Evolutionary conservation across 768 basidiomycete species (phyloP).

Genomic region (Podaxis mareebaensis): DNA sequence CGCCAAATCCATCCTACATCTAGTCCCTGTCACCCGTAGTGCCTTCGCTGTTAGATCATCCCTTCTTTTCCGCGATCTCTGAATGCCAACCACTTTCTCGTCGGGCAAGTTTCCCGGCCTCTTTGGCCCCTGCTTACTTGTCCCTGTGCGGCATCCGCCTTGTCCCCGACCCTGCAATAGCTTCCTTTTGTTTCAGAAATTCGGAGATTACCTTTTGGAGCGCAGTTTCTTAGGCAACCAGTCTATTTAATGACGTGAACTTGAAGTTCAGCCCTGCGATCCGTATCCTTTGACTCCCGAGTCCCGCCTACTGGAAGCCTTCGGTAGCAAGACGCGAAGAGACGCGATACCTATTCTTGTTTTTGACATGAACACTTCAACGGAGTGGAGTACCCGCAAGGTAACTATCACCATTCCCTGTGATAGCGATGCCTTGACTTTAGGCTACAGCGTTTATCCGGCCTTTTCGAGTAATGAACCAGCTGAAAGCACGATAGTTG

Average conservation of each 20-base stretch:
- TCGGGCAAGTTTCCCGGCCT: neutral
- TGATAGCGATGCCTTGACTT: too few species aligned
- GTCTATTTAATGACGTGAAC: conserved; percentile 8
- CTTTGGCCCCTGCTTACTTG: neutral
- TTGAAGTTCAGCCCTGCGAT: neutral
- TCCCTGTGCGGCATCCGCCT: neutral
- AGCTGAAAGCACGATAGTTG: neutral
- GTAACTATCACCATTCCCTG: neutral
- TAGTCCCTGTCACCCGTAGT: conserved; percentile 8
- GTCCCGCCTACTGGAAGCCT: neutral
- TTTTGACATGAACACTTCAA: neutral
- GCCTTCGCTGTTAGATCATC: conserved; percentile 4
- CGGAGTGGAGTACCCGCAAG: neutral
- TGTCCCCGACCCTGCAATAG: conserved; percentile 3
- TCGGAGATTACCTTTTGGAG: conserved; percentile 8
- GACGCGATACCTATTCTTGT: neutral
- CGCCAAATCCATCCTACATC: conserved; percentile 2
- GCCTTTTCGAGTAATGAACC: neutral
- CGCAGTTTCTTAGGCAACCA: conserved; percentile 10
- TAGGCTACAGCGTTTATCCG: too few species aligned
- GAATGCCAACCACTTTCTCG: neutral
- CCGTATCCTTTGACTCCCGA: neutral
- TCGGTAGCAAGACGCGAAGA: neutral
- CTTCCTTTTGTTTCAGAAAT: conserved; percentile 2
- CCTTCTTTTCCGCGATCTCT: conserved; percentile 8